Base-by-base conservation (phyloP, 768 basidiomycete species). In the Tremella fuciformis region DNA sequence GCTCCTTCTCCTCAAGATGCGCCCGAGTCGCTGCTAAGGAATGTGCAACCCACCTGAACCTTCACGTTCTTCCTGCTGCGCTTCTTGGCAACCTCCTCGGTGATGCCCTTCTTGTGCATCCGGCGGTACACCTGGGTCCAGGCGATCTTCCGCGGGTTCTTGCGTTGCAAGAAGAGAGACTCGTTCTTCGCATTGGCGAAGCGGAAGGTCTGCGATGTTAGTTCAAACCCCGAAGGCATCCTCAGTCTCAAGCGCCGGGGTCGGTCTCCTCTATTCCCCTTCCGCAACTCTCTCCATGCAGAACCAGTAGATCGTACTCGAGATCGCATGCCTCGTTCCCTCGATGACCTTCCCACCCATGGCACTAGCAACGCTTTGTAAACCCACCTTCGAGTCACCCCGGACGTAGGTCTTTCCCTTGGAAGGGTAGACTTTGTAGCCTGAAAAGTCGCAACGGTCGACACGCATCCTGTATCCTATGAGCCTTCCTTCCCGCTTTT, bases 71-170 rank as follows among this genome's bases (percentile, higher is more conserved):
- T 86, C 80, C 93, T 89, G 51, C 89, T 88, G 65, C 94, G 88
- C 83, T 96, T 97, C 91, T 98, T 99, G 74, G 92, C 91, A 53
- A 93, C 88, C 80, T 98, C 94, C 81, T 98, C 94, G 51, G 92
- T 92, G 79, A 98, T 85, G 79, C 96, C 96, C 86, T 99, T 99
- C 86, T 94, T 96, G 86, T 98, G 96, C 87, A 96, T 90, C 71
- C 71, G 60, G 57, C 75, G 62, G 76, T 75, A 77, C 19, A 75
- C 76, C 59, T 74, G 72, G 53, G 94, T 98, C 94, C 94, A 98
- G 64, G 94, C 88, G 81, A 98, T 92, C 85, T 98, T 98, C 78
- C 96, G 90, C 53, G 96, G 96, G 84, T 99, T 98, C 83, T 99
- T 99, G 82, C 94, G 89, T 80, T 99, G 96, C 59, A 89, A 82